phyloP scores from a whole-genome alignment of 2,329 filamentous ascomycete species.

The Exophiala aquamarina region DNA sequence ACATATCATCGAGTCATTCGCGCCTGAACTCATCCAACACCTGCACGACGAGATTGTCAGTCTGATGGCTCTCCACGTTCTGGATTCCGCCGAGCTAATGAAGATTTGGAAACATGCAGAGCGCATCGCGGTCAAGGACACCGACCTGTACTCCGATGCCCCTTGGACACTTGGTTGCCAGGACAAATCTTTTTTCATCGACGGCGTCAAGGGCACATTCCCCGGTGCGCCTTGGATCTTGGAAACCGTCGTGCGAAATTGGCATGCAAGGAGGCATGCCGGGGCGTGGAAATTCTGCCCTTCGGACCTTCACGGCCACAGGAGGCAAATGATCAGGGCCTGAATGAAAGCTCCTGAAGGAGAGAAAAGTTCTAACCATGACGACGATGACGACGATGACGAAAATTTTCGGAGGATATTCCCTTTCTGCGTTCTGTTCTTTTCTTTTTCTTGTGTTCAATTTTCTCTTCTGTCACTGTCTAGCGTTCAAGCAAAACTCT shows the following conservation, averaged over 20 bases:
- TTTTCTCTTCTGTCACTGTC: background rate
- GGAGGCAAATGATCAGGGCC: slow-evolving; percentile 10
- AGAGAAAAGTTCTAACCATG: too few species aligned
- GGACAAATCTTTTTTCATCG: slow-evolving; percentile 27
- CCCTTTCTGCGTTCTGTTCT: too few species aligned
- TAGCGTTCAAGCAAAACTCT: slow-evolving; percentile 14
- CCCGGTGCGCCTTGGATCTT: slow-evolving; percentile 15
- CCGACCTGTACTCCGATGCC: slow-evolving; percentile 18
- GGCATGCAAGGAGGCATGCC: slow-evolving; percentile 21
- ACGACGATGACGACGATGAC: background rate
- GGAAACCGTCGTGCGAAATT: slow-evolving; percentile 18
- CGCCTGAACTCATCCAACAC: slow-evolving; percentile 28
- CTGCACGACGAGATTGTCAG: slow-evolving; percentile 29
- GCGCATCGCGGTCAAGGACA: slow-evolving; percentile 12
- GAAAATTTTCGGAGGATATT: background rate
- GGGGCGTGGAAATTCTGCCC: slow-evolving; percentile 27
- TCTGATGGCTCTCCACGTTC: slow-evolving; percentile 21
- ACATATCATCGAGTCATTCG: slow-evolving; percentile 26
- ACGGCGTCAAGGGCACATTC: slow-evolving; percentile 16
- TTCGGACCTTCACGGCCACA: slow-evolving; percentile 21
- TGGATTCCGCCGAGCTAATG: slow-evolving; percentile 24
- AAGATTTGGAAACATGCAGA: slow-evolving; percentile 26
- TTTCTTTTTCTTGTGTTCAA: too few species aligned
- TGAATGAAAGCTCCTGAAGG: too few species aligned
- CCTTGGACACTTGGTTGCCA: slow-evolving; percentile 26